Conservation (phyloP, 2,329 filamentous ascomycete species). For the Colletotrichum shisoi region DNA sequence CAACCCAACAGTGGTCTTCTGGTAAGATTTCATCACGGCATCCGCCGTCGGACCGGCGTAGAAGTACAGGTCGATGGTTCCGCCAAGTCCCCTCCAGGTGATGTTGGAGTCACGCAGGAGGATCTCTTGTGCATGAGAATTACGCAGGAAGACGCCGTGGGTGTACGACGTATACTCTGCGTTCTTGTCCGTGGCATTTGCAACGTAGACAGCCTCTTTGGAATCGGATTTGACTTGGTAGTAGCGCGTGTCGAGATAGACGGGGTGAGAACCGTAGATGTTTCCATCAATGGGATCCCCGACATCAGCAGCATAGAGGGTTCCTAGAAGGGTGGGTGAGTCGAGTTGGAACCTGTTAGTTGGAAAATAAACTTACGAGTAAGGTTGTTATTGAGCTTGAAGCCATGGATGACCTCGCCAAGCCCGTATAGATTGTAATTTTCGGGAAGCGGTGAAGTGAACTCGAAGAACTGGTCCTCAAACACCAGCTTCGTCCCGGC, state of each 20-base stretch:
- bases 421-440: conserved; percentile 80
- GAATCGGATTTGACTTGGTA: conserved; percentile 62
- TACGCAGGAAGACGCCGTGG: conserved; percentile 80
- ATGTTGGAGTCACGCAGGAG: conserved; percentile 69
- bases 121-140: conserved; percentile 78
- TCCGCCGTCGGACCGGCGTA: conserved; percentile 74
- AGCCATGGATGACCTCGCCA: conserved; percentile 74
- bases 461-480: conserved; percentile 81
- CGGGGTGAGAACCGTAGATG: conserved; percentile 78
- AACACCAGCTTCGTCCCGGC: conserved; percentile 71
- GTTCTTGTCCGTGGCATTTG: conserved; percentile 58
- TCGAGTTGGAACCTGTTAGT: background rate
- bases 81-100: conserved; percentile 78
- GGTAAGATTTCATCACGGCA: conserved; percentile 75
- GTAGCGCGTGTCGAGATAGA: conserved; percentile 84
- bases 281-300: conserved; percentile 72
- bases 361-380: conserved; percentile 58
- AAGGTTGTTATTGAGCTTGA: conserved; percentile 76
- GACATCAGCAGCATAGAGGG: conserved; percentile 70
- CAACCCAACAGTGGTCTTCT: conserved; percentile 70
- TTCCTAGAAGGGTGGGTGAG: conserved; percentile 46
- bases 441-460: conserved; percentile 69
- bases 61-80: conserved; percentile 81
- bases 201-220: conserved; percentile 61
- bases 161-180: conserved; percentile 69